Evolutionary conservation across 2,329 filamentous ascomycete species (phyloP).

Genomic region (Cryphonectria naterciae): DNA sequence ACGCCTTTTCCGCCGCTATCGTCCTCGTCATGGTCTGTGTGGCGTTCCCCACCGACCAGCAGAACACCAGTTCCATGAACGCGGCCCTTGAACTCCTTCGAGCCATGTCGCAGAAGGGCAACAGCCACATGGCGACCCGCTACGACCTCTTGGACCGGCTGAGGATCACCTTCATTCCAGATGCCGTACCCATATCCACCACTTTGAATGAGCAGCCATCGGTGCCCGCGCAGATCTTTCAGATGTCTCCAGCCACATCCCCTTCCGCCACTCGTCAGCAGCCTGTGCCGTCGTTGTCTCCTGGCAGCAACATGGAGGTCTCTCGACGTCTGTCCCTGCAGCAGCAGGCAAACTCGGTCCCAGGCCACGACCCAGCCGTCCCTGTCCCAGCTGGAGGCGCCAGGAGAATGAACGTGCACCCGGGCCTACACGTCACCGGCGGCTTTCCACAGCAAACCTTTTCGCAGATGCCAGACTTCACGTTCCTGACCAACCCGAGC

Average conservation of each 20-base stretch:
- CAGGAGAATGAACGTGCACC: neutral
- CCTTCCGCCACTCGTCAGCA: neutral
- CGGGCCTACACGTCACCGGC: neutral
- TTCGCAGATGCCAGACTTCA: slow-evolving; percentile 26
- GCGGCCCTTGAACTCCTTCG: slow-evolving; percentile 50
- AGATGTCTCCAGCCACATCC: neutral
- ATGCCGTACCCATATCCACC: neutral
- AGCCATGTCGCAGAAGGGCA: slow-evolving; percentile 57
- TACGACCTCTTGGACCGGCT: slow-evolving; percentile 40
- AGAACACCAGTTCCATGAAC: slow-evolving; percentile 50
- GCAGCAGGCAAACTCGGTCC: neutral
- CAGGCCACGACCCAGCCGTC: too few relatives aligned
- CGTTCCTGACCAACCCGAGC: slow-evolving; percentile 29
- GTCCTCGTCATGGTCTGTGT: slow-evolving; percentile 59
- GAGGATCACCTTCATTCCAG: slow-evolving; percentile 34
- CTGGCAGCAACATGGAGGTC: neutral
- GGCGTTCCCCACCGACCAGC: slow-evolving; percentile 51
- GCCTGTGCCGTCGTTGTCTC: neutral
- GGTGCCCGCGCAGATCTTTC: neutral
- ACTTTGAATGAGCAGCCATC: neutral
- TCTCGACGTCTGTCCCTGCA: neutral
- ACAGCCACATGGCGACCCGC: slow-evolving; percentile 49
- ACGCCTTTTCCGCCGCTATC: slow-evolving; percentile 57
- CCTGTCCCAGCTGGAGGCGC: neutral
- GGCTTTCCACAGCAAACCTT: slow-evolving; percentile 6